Conservation (phyloP, 441 rosid species). For the Capsella rubella region DNA sequence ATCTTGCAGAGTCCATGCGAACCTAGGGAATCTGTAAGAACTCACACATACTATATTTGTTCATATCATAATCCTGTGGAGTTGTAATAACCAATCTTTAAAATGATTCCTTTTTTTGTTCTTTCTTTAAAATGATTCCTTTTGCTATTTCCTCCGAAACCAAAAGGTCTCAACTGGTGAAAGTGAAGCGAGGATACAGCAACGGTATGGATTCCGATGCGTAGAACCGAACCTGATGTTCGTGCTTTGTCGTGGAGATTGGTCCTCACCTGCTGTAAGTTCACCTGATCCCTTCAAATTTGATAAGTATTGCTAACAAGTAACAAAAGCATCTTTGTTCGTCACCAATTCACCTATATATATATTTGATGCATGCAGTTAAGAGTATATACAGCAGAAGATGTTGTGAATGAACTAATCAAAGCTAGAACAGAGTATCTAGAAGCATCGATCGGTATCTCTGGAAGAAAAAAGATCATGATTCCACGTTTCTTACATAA, state of each 20-base stretch:
- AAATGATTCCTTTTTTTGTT: background rate
- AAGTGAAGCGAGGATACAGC: conserved; percentile 67
- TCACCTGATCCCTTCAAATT: background rate
- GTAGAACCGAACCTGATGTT: conserved; percentile 87
- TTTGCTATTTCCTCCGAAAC: background rate
- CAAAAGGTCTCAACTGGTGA: conserved; percentile 62
- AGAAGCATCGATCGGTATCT: conserved; percentile 81
- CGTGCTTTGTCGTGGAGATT: conserved; percentile 91
- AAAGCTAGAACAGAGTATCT: conserved; percentile 77
- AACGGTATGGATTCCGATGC: conserved; percentile 77
- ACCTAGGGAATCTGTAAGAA: conserved; percentile 59
- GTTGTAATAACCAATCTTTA: conserved; percentile 2
- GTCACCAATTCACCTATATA: background rate
- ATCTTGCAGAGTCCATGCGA: conserved; percentile 83
- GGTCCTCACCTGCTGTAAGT: conserved; percentile 60
- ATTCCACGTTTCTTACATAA: conserved; percentile 78
- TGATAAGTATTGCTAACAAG: background rate
- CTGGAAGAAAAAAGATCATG: conserved; percentile 76
- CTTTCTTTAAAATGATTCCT: background rate
- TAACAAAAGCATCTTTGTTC: conserved; percentile 15
- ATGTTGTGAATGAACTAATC: conserved; percentile 72
- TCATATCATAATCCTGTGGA: background rate
- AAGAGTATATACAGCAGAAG: conserved; percentile 78
- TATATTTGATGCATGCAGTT: conserved; percentile 55
- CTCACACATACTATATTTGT: background rate